A percentile compares a stretch with the other conserved stretches of the same genome.
phyloP scores from a whole-genome alignment of 306 rosid genomes.

The Quercus rubra region DNA sequence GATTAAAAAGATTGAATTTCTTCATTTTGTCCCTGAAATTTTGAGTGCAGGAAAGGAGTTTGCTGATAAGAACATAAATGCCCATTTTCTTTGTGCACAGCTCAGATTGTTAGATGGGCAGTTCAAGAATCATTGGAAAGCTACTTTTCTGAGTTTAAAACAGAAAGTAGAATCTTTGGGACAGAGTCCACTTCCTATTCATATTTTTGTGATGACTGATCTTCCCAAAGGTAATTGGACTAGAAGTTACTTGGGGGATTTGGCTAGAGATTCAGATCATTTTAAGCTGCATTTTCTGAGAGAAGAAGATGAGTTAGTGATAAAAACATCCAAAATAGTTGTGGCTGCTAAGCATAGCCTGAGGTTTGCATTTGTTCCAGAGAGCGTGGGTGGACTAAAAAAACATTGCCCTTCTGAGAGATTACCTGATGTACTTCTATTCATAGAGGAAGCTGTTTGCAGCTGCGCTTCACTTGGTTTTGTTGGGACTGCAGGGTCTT shows the following conservation, averaged over 20 bases:
- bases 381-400: constrained; percentile 27
- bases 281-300: constrained; percentile 57
- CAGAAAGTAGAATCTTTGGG: constrained; percentile 52
- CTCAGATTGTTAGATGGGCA: constrained; percentile 87
- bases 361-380: constrained; percentile 33
- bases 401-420: constrained; percentile 45
- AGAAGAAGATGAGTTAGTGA: constrained; percentile 48
- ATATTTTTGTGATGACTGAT: constrained; percentile 80
- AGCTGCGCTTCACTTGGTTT: constrained; percentile 87
- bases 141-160: constrained; percentile 55
- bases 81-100: constrained; percentile 81
- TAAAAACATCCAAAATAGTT: constrained; percentile 48
- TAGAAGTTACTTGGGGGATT: constrained; percentile 65
- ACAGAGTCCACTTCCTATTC: constrained; percentile 44
- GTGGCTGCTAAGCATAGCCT: constrained; percentile 45
- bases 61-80: constrained; percentile 42
- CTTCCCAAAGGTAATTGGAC: constrained; percentile 78
- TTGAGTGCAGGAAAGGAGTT: constrained; percentile 51
- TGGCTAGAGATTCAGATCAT: constrained; percentile 39
- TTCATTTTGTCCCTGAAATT: constrained; percentile 75
- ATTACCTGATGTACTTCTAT: constrained; percentile 64
- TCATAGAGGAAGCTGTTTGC: constrained; percentile 72
- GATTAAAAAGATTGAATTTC: constrained; percentile 47
- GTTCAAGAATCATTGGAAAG: constrained; percentile 82
- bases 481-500: constrained; percentile 86